Conservation (phyloP, 768 basidiomycete species). For the Clavaria fumosa region DNA sequence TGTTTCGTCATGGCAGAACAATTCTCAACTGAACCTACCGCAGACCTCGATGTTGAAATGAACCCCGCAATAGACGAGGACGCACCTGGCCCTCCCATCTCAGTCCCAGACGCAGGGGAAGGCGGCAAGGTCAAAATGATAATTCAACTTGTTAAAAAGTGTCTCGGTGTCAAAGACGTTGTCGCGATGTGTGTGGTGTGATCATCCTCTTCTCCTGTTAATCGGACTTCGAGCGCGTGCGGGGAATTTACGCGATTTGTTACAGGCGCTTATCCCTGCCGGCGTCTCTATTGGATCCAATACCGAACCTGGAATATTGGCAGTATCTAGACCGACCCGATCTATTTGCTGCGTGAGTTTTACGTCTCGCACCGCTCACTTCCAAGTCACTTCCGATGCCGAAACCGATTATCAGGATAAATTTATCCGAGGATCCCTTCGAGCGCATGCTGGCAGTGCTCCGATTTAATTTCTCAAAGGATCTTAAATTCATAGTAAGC, state of each 20-base stretch:
- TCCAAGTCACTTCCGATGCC: constrained; percentile 1
- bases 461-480: constrained; percentile 81
- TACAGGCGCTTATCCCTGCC: constrained; percentile 81
- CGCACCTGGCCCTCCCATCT: constrained; percentile 38
- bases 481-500: constrained; percentile 82
- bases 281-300: constrained; percentile 82
- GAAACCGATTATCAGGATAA: too few relatives aligned
- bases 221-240: too few relatives aligned
- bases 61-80: constrained; percentile 29
- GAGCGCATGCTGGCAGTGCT: constrained; percentile 89
- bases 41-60: not conserved
- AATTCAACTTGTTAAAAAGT: constrained; percentile 79
- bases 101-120: constrained; percentile 60
- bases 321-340: constrained; percentile 86
- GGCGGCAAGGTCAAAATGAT: constrained; percentile 93
- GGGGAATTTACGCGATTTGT: constrained; percentile 4
- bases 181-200: constrained; percentile 65
- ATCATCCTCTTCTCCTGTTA: constrained; percentile 2
- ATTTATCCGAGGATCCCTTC: constrained; percentile 84
- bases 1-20: too few relatives aligned
- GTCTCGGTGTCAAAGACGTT: constrained; percentile 87
- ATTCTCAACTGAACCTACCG: too few relatives aligned
- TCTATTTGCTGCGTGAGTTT: constrained; percentile 58
- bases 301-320: constrained; percentile 93
- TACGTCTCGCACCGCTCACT: not conserved